phyloP scores from a whole-genome alignment of 371 early-diverging fungal species.

The Capillidium rhysosporum region DNA sequence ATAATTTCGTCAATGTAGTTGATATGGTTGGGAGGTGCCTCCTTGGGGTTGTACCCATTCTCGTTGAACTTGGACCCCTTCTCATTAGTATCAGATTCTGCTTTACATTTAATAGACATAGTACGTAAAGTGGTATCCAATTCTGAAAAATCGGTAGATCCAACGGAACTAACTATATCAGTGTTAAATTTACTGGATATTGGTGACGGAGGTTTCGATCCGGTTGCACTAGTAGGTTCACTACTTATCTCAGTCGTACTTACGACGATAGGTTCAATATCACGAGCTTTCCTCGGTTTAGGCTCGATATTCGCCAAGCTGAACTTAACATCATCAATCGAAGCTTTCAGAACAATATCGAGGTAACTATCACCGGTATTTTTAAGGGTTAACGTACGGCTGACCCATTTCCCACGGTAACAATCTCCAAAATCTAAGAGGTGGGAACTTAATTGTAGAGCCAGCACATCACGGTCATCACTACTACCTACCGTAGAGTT shows the following conservation, averaged over 20 bases:
- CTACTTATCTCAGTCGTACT: neutral
- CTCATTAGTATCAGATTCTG: neutral
- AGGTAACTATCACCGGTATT: slow-evolving; percentile 63
- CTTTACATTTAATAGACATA: neutral
- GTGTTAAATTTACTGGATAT: neutral
- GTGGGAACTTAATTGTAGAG: slow-evolving; percentile 23
- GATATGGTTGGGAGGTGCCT: slow-evolving; percentile 13
- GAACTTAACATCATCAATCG: slow-evolving; percentile 58
- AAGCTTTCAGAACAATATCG: slow-evolving; percentile 60
- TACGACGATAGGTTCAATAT: slow-evolving; percentile 4
- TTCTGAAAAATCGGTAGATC: neutral
- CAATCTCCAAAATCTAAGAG: slow-evolving; percentile 89
- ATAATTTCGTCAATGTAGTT: slow-evolving; percentile 72
- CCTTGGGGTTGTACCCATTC: slow-evolving; percentile 10
- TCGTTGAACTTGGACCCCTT: neutral
- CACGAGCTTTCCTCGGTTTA: neutral
- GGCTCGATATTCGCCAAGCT: slow-evolving; percentile 18
- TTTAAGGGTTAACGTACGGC: slow-evolving; percentile 52
- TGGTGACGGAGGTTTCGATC: neutral
- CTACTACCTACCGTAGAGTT: neutral
- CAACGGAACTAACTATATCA: slow-evolving; percentile 6
- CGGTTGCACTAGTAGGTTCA: neutral
- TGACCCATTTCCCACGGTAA: slow-evolving; percentile 63
- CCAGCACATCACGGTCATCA: neutral
- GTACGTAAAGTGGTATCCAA: neutral